phyloP scores from a whole-genome alignment of 148 eudicot species.

The Fallopia convolvulus region DNA sequence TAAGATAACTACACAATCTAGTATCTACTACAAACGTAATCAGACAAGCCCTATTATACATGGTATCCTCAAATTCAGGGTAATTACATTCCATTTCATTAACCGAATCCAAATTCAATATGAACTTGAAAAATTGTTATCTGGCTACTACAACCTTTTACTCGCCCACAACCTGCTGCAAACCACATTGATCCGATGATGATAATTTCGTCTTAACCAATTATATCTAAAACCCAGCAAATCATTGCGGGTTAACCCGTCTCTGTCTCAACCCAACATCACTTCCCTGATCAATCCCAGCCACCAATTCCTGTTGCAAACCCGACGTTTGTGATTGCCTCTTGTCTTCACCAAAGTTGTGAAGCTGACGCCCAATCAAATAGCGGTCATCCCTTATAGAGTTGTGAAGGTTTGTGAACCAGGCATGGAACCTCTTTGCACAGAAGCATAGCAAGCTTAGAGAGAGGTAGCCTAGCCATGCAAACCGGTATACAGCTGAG shows the following conservation, averaged over 20 bases:
- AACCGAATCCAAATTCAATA: not conserved
- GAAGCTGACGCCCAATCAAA: slow-evolving; percentile 87
- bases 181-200: not conserved
- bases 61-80: not conserved
- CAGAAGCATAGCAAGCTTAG: slow-evolving; percentile 67
- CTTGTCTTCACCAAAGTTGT: slow-evolving; percentile 63
- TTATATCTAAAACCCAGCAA: slow-evolving; percentile 15
- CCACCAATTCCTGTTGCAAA: slow-evolving; percentile 14
- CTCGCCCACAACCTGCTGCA: not conserved
- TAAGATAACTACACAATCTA: not conserved
- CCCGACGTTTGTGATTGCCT: slow-evolving; percentile 21
- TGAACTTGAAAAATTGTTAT: not conserved
- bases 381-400: slow-evolving; percentile 93
- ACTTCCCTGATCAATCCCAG: slow-evolving; percentile 26
- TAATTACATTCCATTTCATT: slow-evolving; percentile 6
- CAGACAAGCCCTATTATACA: slow-evolving; percentile 3
- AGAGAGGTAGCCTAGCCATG: slow-evolving; percentile 89
- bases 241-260: slow-evolving; percentile 39
- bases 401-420: slow-evolving; percentile 98
- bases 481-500: slow-evolving; percentile 90
- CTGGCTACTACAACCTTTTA: not conserved
- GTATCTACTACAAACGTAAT: not conserved
- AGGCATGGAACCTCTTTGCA: slow-evolving; percentile 85
- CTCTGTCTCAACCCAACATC: slow-evolving; percentile 67
- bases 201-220: not conserved